Percentiles rank a stretch among this genome's conserved stretches.
Conservation (phyloP, 2,329 filamentous ascomycete genomes). For the Arachnopeziza araneosa region DNA sequence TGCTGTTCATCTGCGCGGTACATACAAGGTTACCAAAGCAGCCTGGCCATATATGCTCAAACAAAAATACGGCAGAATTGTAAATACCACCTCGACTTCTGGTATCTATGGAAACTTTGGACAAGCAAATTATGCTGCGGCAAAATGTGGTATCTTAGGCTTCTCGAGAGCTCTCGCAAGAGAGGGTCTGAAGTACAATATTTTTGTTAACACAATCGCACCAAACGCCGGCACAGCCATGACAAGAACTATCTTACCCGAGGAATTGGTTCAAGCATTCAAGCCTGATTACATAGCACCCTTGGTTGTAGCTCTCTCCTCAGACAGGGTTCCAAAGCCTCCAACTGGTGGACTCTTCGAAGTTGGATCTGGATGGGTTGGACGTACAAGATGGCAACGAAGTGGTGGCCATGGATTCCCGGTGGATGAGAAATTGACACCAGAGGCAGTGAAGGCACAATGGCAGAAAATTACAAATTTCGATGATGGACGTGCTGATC, state of each 20-base stretch:
- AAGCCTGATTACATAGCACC: conserved; percentile 98
- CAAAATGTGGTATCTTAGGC: conserved; percentile 88
- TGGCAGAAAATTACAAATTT: conserved; percentile 82
- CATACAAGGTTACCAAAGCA: conserved; percentile 94
- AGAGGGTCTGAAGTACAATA: conserved; percentile 96
- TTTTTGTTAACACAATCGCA: conserved; percentile 95
- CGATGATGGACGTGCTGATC: conserved; percentile 78
- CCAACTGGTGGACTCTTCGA: conserved; percentile 88
- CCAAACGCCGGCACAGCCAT: conserved; percentile 95
- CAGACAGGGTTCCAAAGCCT: conserved; percentile 79
- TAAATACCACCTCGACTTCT: conserved; percentile 95
- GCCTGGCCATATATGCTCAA: conserved; percentile 97
- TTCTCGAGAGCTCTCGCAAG: conserved; percentile 89
- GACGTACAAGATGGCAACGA: conserved; percentile 90
- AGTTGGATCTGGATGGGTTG: conserved; percentile 90
- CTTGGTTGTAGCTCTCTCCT: conserved; percentile 76
- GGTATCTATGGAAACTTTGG: conserved; percentile 99
- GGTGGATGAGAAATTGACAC: conserved; percentile 73
- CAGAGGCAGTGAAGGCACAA: conserved; percentile 72
- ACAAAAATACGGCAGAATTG: conserved; percentile 95
- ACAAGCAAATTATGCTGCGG: conserved; percentile 93
- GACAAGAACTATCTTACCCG: conserved; percentile 89
- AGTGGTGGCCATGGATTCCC: conserved; percentile 88
- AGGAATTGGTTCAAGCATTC: conserved; percentile 97
- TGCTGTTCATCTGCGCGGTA: conserved; percentile 88